phyloP scores from a whole-genome alignment of 768 basidiomycete genomes.

The Tubosaeta sp. region DNA sequence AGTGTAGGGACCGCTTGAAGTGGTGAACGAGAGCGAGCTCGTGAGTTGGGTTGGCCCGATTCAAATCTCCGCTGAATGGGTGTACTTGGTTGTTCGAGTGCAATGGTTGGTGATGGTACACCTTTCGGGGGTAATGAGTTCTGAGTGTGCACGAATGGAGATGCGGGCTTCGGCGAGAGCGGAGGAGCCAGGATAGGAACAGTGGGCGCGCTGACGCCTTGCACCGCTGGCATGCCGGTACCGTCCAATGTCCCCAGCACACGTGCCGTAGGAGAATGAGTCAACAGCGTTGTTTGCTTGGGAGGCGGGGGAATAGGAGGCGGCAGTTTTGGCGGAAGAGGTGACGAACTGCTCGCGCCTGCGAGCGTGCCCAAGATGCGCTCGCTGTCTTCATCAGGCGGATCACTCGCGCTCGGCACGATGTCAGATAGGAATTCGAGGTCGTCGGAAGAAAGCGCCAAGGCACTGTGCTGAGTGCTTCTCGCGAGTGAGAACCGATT shows the following conservation, averaged over 20 bases:
- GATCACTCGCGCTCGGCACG: constrained; percentile 52
- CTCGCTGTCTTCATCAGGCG: constrained; percentile 30
- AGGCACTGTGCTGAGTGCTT: constrained; percentile 41
- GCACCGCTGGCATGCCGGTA: neutral
- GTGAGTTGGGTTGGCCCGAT: constrained; percentile 16
- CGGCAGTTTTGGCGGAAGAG: constrained; percentile 42
- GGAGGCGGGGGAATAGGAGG: constrained; percentile 41
- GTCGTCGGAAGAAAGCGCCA: constrained; percentile 76
- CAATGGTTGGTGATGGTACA: neutral
- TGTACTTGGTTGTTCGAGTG: constrained; percentile 1
- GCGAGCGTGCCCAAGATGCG: constrained; percentile 36
- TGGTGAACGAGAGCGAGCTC: constrained; percentile 20
- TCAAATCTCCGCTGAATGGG: constrained; percentile 15
- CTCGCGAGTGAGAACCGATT: constrained; percentile 62
- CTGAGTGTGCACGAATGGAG: constrained; percentile 12
- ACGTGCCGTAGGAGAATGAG: constrained; percentile 5
- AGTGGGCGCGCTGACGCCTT: constrained; percentile 3
- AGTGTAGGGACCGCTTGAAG: constrained; percentile 21
- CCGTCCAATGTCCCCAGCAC: neutral
- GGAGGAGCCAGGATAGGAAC: constrained; percentile 18
- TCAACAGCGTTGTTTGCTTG: constrained; percentile 22
- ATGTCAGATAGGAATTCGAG: constrained; percentile 74
- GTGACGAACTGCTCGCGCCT: constrained; percentile 38
- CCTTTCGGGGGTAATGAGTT: constrained; percentile 9
- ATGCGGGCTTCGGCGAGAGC: constrained; percentile 31